phyloP scores from a whole-genome alignment of 768 basidiomycete species.

The Astraeus odoratus region DNA sequence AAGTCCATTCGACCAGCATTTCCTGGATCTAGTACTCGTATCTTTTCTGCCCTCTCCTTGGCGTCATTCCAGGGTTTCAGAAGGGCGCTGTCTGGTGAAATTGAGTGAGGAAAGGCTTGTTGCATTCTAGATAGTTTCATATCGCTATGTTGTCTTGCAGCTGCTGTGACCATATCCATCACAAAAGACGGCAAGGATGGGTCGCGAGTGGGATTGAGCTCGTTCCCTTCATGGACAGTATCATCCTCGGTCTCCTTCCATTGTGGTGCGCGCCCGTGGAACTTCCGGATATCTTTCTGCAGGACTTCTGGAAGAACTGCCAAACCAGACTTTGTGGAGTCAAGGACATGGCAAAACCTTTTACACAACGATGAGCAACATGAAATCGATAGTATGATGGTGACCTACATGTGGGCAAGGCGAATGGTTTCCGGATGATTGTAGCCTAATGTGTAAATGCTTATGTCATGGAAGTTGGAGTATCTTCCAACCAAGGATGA shows the following conservation, averaged over 20 bases:
- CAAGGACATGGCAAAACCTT: slow-evolving; percentile 49
- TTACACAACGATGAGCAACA: background rate
- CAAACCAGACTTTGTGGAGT: slow-evolving; percentile 56
- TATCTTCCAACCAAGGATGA: slow-evolving; percentile 46
- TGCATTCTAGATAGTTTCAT: slow-evolving; percentile 4
- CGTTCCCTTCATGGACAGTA: background rate
- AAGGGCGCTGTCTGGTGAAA: slow-evolving; percentile 11
- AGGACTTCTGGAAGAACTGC: slow-evolving; percentile 31
- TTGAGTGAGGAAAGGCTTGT: background rate
- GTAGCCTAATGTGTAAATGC: slow-evolving; percentile 50
- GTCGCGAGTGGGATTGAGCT: slow-evolving; percentile 8
- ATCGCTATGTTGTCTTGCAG: slow-evolving; percentile 2
- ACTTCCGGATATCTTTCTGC: slow-evolving; percentile 22
- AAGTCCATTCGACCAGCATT: slow-evolving; percentile 14
- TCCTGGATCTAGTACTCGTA: slow-evolving; percentile 9
- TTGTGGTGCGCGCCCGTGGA: slow-evolving; percentile 18
- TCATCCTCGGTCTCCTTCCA: slow-evolving; percentile 17
- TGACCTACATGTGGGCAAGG: slow-evolving; percentile 47
- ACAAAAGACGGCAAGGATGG: slow-evolving; percentile 14
- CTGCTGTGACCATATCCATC: slow-evolving; percentile 23
- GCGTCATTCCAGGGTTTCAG: slow-evolving; percentile 34
- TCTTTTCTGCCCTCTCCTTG: slow-evolving; percentile 13
- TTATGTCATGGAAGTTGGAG: slow-evolving; percentile 48
- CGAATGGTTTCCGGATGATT: slow-evolving; percentile 38
- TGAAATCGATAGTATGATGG: background rate